phyloP scores from a whole-genome alignment of 805 yeast species.

The Myxozyma sirexii region DNA sequence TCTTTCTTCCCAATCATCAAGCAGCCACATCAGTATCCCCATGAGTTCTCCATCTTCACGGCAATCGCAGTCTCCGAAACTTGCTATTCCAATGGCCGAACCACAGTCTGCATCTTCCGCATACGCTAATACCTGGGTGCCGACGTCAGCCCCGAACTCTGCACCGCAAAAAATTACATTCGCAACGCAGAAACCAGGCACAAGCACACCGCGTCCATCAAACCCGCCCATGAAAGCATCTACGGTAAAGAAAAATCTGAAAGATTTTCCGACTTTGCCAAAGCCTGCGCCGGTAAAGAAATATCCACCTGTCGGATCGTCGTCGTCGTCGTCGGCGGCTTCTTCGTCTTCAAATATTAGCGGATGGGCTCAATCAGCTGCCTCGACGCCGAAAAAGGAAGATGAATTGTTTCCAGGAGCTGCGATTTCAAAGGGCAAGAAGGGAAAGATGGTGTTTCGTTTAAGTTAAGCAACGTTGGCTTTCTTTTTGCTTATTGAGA shows the following conservation, averaged over 20 bases:
- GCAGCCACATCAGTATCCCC: conserved; percentile 5
- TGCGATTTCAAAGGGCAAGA: conserved; percentile 23
- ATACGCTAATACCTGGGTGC: conserved; percentile 23
- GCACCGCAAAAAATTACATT: conserved; percentile 21
- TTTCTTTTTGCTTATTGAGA: not conserved
- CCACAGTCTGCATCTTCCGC: conserved; percentile 15
- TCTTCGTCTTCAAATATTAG: conserved; percentile 13
- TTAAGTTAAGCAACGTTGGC: not conserved
- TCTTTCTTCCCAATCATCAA: not conserved
- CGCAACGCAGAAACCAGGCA: conserved; percentile 9
- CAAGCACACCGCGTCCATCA: not conserved
- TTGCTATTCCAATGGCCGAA: conserved; percentile 21
- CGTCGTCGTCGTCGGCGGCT: conserved; percentile 13
- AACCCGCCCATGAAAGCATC: not conserved
- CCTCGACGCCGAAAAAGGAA: not conserved
- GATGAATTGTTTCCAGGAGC: conserved; percentile 1
- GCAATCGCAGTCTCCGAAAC: conserved; percentile 12
- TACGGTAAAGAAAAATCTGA: conserved; percentile 15
- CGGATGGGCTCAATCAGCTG: conserved; percentile 10
- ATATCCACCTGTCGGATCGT: not conserved
- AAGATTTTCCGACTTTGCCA: conserved; percentile 32
- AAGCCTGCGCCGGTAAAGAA: not conserved
- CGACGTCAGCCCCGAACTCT: conserved; percentile 12
- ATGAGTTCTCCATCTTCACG: conserved; percentile 12
- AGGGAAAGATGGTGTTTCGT: conserved; percentile 20